Evolutionary conservation across 441 rosid genomes (phyloP), one percentile per base, ranked within the genome.

Genomic region (Corymbia calophylla): DNA sequence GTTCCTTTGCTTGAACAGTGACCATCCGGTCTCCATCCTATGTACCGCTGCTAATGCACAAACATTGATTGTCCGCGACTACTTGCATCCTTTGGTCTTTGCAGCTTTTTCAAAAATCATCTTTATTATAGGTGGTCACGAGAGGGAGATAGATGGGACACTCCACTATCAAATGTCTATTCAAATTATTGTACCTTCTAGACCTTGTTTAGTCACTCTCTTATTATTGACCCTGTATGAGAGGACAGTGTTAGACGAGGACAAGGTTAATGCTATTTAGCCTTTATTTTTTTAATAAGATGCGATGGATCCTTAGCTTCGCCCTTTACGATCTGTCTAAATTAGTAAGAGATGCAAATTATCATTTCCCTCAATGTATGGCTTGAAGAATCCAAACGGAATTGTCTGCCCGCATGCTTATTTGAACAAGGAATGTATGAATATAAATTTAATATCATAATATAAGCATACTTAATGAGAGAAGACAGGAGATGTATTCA

Each of bases 341-440:
- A 21, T 56, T 21, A 21, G 8, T 25, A 25, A 5, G 12, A 23
- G 6, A 1, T 9, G 0, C 6, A 21, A 56, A 21, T 56, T 8
- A 56, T 56, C 9, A 56, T 56, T 58, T 58, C 5, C 2, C 29
- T 9, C n/a, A 58, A 58, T 25, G 25, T 4, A 25, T 25, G 5
- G 5, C 27, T 58, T 25, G 6, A 23, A 25, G 2, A 12, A 11
- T 60, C 0, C 66, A 60, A 60, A 10, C 2, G 0, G 8, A 27
- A 60, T 60, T 60, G 17, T 60, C 0, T 6, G 17, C 31, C 7
- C 0, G 6, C 14, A 1, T 9, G 0, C 6, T 4, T 9, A 58
- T 58, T 58, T 58, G 3, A 10, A 58, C 3, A 0, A 58, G 25
- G 1, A 27, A 27, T 27, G 4, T 5, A 27, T 27, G 17, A 13